Conservation (phyloP, 2,329 filamentous ascomycete genomes). For the Xenoacremonium recifei region DNA sequence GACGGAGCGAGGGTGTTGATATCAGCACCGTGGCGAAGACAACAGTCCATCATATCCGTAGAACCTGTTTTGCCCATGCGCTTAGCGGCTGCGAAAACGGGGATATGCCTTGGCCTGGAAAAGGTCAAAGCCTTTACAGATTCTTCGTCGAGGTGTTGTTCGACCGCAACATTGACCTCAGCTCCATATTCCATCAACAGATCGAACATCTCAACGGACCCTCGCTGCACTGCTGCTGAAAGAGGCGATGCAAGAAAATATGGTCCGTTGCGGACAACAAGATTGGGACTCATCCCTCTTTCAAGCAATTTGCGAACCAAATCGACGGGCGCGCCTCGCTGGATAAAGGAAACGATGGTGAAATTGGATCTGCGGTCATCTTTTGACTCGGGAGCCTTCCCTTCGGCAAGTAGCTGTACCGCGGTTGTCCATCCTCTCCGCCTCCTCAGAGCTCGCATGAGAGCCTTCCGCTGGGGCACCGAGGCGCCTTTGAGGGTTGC, state of each 20-base stretch:
- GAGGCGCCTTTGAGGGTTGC: not conserved
- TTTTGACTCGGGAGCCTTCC: not conserved
- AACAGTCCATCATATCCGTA: not conserved
- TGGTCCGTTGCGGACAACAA: not conserved
- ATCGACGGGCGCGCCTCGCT: not conserved
- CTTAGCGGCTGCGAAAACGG: conserved; percentile 3
- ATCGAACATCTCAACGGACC: not conserved
- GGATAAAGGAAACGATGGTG: not conserved
- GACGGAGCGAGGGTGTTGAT: conserved; percentile 2
- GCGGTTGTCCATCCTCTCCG: not conserved
- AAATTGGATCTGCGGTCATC: not conserved
- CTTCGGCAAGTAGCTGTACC: not conserved
- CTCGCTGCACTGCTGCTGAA: not conserved
- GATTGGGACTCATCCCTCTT: not conserved
- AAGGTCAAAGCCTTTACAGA: not conserved
- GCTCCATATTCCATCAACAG: conserved; percentile 1
- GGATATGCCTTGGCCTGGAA: not conserved
- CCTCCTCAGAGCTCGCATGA: not conserved
- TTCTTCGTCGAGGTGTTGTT: not conserved
- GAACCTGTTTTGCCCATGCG: conserved; percentile 2
- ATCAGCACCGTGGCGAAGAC: not conserved
- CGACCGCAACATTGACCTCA: not conserved
- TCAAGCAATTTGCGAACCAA: not conserved
- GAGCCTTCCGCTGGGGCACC: not conserved
- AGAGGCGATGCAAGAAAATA: not conserved